Percentiles rank a stretch among this genome's conserved stretches.
Conservation (phyloP, 306 rosid genomes). For the Herpetospermum pedunculosum region DNA sequence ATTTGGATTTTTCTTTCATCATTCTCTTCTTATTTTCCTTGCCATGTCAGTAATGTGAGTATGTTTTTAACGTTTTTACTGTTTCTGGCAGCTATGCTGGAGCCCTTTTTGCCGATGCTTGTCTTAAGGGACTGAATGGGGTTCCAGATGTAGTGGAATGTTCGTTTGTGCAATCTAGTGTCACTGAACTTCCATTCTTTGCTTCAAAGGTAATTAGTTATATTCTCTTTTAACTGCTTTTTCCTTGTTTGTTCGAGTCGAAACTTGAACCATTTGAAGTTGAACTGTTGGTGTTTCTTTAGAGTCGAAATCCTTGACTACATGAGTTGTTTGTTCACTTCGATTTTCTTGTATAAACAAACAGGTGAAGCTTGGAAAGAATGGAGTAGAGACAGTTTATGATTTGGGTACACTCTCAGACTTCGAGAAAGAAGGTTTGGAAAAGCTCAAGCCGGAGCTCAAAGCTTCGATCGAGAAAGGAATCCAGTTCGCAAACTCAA, state of each 20-base stretch:
- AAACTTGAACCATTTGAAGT: neutral
- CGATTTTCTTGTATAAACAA: neutral
- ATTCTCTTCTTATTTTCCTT: neutral
- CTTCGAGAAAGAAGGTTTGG: conserved; percentile 66
- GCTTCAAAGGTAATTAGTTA: conserved; percentile 72
- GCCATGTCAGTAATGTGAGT: neutral
- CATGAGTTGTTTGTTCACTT: neutral
- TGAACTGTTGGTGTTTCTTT: neutral
- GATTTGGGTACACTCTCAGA: conserved; percentile 76
- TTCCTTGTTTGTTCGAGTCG: neutral
- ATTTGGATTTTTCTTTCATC: neutral
- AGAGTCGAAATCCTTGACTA: neutral
- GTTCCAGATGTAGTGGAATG: conserved; percentile 98
- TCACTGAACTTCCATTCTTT: conserved; percentile 94
- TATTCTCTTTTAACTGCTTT: neutral
- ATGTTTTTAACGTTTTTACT: neutral
- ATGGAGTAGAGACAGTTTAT: conserved; percentile 71
- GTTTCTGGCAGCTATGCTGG: conserved; percentile 58
- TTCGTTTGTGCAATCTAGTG: conserved; percentile 72
- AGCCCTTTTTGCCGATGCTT: conserved; percentile 93
- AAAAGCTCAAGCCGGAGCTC: conserved; percentile 66
- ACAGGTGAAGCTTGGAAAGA: conserved; percentile 90
- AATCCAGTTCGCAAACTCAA: conserved; percentile 57
- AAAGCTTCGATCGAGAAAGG: conserved; percentile 84
- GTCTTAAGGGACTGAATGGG: conserved; percentile 96